Percentiles rank a stretch among this genome's conserved stretches.
Evolutionary conservation across 2,329 filamentous ascomycete genomes (phyloP).

Genomic region (Mollisia scopiformis): DNA sequence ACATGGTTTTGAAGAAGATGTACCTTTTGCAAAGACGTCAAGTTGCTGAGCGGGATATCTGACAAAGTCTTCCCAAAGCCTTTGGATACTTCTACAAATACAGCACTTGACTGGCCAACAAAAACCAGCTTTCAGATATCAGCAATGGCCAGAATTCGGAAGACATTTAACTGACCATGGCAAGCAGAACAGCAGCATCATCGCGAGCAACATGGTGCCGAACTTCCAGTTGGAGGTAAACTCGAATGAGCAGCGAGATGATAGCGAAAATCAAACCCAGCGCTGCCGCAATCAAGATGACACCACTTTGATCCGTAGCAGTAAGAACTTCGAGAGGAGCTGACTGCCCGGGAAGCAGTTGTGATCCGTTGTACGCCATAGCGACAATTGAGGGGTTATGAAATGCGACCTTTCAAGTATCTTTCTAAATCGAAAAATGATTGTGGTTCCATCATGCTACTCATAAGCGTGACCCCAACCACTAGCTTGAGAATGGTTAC

Average conservation of each 20-base stretch:
- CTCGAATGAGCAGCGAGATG: conserved; percentile 42
- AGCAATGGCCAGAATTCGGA: not conserved
- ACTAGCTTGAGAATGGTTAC: not conserved
- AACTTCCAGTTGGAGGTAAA: conserved; percentile 41
- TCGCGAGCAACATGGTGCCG: conserved; percentile 40
- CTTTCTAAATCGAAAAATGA: no score
- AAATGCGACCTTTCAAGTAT: not conserved
- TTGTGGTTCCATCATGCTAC: not conserved
- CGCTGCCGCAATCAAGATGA: conserved; percentile 43
- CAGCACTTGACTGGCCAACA: conserved; percentile 40
- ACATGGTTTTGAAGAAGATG: not conserved
- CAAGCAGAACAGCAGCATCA: conserved; percentile 38
- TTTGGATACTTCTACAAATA: conserved; percentile 41
- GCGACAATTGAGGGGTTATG: not conserved
- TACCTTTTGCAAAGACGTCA: conserved; percentile 15
- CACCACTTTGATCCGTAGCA: conserved; percentile 40
- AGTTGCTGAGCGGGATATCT: not conserved
- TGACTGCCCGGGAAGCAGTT: conserved; percentile 6
- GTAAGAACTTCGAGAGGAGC: conserved; percentile 9
- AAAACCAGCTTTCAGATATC: conserved; percentile 34
- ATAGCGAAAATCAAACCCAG: conserved; percentile 43
- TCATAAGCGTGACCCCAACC: not conserved
- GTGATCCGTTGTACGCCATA: conserved; percentile 10
- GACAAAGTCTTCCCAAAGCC: conserved; percentile 44
- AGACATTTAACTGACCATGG: conserved; percentile 1